These are phyloP conservation scores for Ambrosiella beaveri DNA, from an alignment of 2,329 filamentous ascomycete species.

Conservation along the genomic window DNA sequence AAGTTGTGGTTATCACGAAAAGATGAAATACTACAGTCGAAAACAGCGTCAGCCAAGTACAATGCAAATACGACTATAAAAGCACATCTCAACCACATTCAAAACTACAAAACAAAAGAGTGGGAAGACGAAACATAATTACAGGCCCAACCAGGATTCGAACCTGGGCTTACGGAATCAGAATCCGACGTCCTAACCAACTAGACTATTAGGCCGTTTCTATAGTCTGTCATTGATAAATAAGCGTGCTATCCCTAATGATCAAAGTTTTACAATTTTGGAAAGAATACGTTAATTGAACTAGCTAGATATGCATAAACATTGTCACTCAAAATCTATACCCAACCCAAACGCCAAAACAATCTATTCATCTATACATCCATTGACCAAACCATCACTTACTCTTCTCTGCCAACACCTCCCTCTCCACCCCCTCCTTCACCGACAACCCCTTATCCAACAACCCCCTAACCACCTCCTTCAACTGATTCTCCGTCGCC, in stretches of 20 bases:
- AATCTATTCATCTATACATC: neutral
- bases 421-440: neutral
- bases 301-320: neutral
- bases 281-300: neutral
- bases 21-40: too few species aligned
- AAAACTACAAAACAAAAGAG: neutral
- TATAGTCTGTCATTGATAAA: neutral
- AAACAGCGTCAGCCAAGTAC: too few species aligned
- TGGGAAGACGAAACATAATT: neutral
- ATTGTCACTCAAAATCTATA: too few species aligned
- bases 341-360: neutral
- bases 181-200: slow-evolving; percentile 3
- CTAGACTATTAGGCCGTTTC: slow-evolving; percentile 1
- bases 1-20: too few species aligned
- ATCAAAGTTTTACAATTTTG: neutral
- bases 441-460: neutral
- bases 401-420: neutral
- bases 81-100: neutral
- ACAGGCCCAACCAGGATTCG: slow-evolving; percentile 1
- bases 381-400: too few species aligned
- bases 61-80: too few species aligned
- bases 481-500: slow-evolving; percentile 6
- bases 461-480: neutral
- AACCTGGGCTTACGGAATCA: slow-evolving; percentile 3
- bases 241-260: neutral